Evolutionary conservation across 2,329 filamentous ascomycete genomes (phyloP).

Genomic region (Clathrospora elynae): DNA sequence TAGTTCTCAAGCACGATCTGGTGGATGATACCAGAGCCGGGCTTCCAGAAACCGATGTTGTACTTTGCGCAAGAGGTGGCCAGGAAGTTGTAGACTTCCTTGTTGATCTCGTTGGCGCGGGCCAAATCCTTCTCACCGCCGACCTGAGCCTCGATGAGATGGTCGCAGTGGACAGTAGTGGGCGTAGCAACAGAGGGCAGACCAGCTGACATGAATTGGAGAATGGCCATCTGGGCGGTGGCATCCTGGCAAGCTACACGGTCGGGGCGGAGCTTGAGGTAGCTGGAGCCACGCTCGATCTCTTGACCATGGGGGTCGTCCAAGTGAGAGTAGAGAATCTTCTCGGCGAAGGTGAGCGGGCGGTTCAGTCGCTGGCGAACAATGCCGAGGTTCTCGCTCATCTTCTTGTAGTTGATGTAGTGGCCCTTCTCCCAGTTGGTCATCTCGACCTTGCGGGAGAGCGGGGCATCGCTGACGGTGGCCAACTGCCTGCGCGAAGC

Average conservation of each 20-base stretch:
- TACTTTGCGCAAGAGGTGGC: slow-evolving; percentile 95
- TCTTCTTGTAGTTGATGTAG: slow-evolving; percentile 99
- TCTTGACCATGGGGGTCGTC: slow-evolving; percentile 96
- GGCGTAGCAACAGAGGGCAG: slow-evolving; percentile 96
- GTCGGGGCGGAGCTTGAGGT: slow-evolving; percentile 95
- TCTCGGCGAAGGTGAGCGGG: slow-evolving; percentile 94
- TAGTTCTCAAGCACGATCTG: slow-evolving; percentile 99
- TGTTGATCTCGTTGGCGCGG: slow-evolving; percentile 91
- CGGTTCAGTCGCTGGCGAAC: slow-evolving; percentile 89
- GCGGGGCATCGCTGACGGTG: slow-evolving; percentile 80
- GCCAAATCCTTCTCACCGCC: slow-evolving; percentile 93
- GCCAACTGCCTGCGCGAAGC: slow-evolving; percentile 72
- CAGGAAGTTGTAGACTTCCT: slow-evolving; percentile 99
- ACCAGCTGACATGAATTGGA: slow-evolving; percentile 99
- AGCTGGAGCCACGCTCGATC: slow-evolving; percentile 92
- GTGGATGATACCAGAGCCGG: slow-evolving; percentile 98
- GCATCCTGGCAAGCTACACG: slow-evolving; percentile 99
- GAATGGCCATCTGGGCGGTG: slow-evolving; percentile 98
- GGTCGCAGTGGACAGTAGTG: slow-evolving; percentile 96
- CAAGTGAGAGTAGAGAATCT: slow-evolving; percentile 98
- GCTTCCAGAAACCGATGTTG: slow-evolving; percentile 99
- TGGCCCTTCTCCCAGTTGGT: slow-evolving; percentile 95
- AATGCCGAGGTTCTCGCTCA: slow-evolving; percentile 94
- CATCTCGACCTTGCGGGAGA: slow-evolving; percentile 96
- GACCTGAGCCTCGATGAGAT: slow-evolving; percentile 97